Evolutionary conservation across 768 basidiomycete species (phyloP).

Genomic region (Tremella yokohamensis): DNA sequence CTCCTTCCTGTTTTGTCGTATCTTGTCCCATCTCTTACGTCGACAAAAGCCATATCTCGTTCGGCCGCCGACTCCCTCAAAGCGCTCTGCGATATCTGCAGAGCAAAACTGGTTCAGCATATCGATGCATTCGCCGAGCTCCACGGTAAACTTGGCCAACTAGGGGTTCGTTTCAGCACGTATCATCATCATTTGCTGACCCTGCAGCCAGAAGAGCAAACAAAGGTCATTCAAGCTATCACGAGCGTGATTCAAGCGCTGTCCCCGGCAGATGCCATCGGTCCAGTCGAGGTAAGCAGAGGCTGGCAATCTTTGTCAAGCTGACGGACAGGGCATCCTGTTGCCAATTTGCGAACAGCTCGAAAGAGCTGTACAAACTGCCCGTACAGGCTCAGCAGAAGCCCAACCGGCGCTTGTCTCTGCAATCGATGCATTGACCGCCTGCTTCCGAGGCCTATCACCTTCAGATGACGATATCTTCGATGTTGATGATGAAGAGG

Average conservation of each 20-base stretch:
- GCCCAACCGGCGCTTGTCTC: slow-evolving; percentile 64
- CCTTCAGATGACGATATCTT: slow-evolving; percentile 66
- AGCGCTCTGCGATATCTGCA: slow-evolving; percentile 83
- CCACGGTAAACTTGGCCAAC: slow-evolving; percentile 68
- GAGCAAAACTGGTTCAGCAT: slow-evolving; percentile 74
- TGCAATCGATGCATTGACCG: slow-evolving; percentile 75
- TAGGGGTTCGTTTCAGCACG: slow-evolving; percentile 58
- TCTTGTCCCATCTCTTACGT: slow-evolving; percentile 58
- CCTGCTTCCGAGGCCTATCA: slow-evolving; percentile 82
- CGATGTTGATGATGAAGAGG: slow-evolving; percentile 58
- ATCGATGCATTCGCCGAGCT: slow-evolving; percentile 79
- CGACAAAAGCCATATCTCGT: slow-evolving; percentile 36
- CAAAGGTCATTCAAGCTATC: slow-evolving; percentile 86
- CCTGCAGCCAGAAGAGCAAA: slow-evolving; percentile 60
- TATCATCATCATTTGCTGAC: slow-evolving; percentile 11
- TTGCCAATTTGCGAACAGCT: slow-evolving; percentile 70
- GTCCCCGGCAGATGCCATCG: slow-evolving; percentile 70
- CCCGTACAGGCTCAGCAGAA: slow-evolving; percentile 58
- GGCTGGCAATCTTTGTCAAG: neutral
- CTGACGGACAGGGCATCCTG: slow-evolving; percentile 62
- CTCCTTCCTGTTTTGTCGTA: slow-evolving; percentile 68
- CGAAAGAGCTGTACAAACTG: slow-evolving; percentile 44
- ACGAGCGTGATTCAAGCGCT: slow-evolving; percentile 90
- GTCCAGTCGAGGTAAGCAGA: slow-evolving; percentile 64
- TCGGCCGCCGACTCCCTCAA: slow-evolving; percentile 77